Evolutionary conservation across 2,329 filamentous ascomycete genomes (phyloP).

Genomic region (Chaetomium globosum): DNA sequence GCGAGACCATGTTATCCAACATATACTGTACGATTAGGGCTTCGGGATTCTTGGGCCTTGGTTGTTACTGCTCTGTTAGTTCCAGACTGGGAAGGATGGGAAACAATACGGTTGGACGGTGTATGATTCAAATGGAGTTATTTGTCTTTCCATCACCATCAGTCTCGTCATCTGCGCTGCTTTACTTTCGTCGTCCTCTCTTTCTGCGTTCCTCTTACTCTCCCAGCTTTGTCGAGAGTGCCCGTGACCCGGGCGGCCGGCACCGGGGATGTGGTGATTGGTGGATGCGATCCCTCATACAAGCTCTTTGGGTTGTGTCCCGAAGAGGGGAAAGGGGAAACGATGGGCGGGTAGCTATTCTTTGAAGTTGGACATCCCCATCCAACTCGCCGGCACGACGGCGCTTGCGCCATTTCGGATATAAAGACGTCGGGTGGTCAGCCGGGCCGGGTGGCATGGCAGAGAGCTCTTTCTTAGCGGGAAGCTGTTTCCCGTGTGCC

Average conservation of each 20-base stretch:
- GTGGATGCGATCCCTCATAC: neutral
- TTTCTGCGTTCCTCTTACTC: neutral
- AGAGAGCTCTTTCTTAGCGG: neutral
- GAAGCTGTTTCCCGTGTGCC: neutral
- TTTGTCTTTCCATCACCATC: neutral
- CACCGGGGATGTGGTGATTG: neutral
- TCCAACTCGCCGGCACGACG: too few relatives aligned
- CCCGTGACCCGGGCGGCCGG: constrained; percentile 5
- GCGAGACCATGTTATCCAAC: neutral
- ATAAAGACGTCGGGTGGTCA: constrained; percentile 7
- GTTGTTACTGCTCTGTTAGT: constrained; percentile 7
- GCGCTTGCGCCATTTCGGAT: neutral
- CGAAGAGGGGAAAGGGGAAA: too few relatives aligned
- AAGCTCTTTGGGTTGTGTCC: neutral
- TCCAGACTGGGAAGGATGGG: constrained; percentile 10
- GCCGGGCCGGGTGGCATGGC: neutral
- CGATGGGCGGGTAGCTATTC: neutral
- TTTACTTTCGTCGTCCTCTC: neutral
- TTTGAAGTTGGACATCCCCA: neutral
- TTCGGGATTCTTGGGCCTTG: constrained; percentile 19
- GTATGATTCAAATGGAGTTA: neutral
- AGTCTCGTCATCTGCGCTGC: neutral
- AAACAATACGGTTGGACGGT: neutral
- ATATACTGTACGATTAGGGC: constrained; percentile 23
- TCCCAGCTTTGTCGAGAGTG: constrained; percentile 1